These are phyloP conservation scores for Capsicum chinense DNA, from an alignment of 257 asterid species.

Conservation along the genomic window DNA sequence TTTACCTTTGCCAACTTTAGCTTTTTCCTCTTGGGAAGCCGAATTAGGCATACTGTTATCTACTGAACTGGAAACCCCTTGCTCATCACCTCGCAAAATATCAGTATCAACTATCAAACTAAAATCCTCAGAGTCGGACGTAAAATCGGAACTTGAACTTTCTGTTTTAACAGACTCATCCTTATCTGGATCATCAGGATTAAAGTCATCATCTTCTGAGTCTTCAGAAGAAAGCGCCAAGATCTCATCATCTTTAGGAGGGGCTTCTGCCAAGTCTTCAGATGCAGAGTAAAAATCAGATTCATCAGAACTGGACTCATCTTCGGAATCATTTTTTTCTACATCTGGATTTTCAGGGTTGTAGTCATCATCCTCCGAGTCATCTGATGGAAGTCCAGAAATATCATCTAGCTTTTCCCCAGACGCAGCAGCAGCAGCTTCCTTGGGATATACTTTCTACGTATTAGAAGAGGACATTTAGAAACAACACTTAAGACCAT, in stretches of 20 bases:
- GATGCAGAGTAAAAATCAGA: conserved; percentile 68
- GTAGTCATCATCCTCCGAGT: conserved; percentile 90
- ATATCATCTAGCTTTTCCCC: conserved; percentile 69
- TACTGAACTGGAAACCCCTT: conserved; percentile 35
- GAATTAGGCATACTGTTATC: conserved; percentile 28
- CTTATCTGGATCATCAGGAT: conserved; percentile 60
- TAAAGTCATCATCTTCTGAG: conserved; percentile 92
- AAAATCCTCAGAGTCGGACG: conserved; percentile 93
- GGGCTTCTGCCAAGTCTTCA: conserved; percentile 42
- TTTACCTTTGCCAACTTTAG: conserved; percentile 43
- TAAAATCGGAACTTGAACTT: conserved; percentile 83
- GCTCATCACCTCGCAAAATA: conserved; percentile 42
- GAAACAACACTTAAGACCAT: conserved; percentile 30
- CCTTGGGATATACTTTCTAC: conserved; percentile 95
- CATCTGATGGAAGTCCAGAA: conserved; percentile 72
- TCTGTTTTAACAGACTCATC: conserved; percentile 55
- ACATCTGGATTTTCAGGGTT: conserved; percentile 73
- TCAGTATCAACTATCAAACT: conserved; percentile 59
- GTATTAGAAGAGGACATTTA: conserved; percentile 40
- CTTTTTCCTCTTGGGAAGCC: conserved; percentile 38
- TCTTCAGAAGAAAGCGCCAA: conserved; percentile 82
- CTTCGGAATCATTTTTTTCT: conserved; percentile 51
- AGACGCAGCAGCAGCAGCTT: conserved; percentile 80
- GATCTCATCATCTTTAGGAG: conserved; percentile 44
- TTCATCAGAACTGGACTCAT: conserved; percentile 61